Conservation (phyloP, 768 basidiomycete species). For the Rhodosporidiobolus odoratus region DNA sequence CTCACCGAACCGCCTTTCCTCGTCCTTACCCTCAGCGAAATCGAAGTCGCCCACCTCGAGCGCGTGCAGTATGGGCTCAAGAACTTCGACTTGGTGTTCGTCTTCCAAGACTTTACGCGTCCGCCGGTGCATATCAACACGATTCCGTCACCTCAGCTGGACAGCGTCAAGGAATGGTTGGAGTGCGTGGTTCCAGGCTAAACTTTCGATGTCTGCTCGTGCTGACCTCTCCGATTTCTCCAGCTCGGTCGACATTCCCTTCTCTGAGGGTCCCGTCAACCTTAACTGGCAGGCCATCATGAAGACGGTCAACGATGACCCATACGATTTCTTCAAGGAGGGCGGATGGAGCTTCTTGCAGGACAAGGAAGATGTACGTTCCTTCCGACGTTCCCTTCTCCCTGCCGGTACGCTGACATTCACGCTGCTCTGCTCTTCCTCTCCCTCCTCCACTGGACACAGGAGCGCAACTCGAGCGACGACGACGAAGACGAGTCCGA, state of each 20-base stretch:
- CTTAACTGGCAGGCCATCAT: conserved; percentile 97
- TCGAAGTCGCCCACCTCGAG: conserved; percentile 94
- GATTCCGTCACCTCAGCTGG: conserved; percentile 79
- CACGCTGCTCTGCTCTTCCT: not conserved
- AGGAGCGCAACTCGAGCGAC: conserved; percentile 29
- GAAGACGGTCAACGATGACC: conserved; percentile 96
- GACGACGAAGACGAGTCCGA: conserved; percentile 54
- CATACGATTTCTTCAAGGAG: conserved; percentile 87
- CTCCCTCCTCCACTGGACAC: not conserved
- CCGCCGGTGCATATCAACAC: conserved; percentile 92
- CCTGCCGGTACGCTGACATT: conserved; percentile 50
- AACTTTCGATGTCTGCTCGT: not conserved
- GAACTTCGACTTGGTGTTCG: conserved; percentile 95
- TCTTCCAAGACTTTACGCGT: conserved; percentile 93
- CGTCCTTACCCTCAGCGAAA: conserved; percentile 86
- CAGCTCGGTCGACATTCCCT: conserved; percentile 93
- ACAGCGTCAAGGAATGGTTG: conserved; percentile 98
- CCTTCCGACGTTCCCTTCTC: conserved; percentile 63
- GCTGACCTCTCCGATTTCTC: no score
- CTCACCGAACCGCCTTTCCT: conserved; percentile 93
- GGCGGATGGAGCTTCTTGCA: conserved; percentile 95
- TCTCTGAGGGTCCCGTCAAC: conserved; percentile 93
- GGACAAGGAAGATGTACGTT: conserved; percentile 55
- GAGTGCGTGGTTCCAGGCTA: conserved; percentile 59
- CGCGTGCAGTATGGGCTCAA: conserved; percentile 92